Percentiles rank a stretch among this genome's conserved stretches.
phyloP scores from a whole-genome alignment of 371 early-diverging fungal species.

The Lichtheimia corymbifera region DNA sequence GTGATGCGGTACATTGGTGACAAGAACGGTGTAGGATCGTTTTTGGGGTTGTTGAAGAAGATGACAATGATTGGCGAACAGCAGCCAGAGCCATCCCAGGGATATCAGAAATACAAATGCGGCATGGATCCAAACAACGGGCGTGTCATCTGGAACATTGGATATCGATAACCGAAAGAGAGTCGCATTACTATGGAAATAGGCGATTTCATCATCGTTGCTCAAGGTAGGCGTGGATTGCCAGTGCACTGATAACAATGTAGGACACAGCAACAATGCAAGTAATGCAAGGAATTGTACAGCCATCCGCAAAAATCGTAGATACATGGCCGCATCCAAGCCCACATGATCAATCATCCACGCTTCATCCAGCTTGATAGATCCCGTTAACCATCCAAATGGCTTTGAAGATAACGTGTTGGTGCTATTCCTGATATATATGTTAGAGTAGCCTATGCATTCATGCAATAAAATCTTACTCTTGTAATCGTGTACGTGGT shows the following conservation, averaged over 20 bases:
- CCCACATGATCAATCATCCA: constrained; percentile 56
- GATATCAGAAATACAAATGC: constrained; percentile 37
- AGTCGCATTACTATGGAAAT: constrained; percentile 43
- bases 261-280: constrained; percentile 44
- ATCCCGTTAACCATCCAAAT: constrained; percentile 53
- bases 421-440: constrained; percentile 24
- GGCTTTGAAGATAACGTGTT: constrained; percentile 35
- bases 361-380: constrained; percentile 38
- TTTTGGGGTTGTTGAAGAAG: constrained; percentile 27
- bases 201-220: constrained; percentile 6
- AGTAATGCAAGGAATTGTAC: constrained; percentile 56
- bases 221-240: constrained; percentile 8
- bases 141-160: constrained; percentile 32
- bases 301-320: constrained; percentile 69
- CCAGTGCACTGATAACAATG: constrained; percentile 59
- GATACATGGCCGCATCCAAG: constrained; percentile 67
- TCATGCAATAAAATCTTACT: constrained; percentile 26
- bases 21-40: constrained; percentile 23
- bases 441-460: no score
- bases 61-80: constrained; percentile 51
- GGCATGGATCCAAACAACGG: constrained; percentile 48
- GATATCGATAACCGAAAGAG: constrained; percentile 43
- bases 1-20: constrained; percentile 38
- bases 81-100: constrained; percentile 47
- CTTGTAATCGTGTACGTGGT: constrained; percentile 51